Conservation (phyloP, 2,329 filamentous ascomycete genomes). For the Trichoderma citrinoviride region DNA sequence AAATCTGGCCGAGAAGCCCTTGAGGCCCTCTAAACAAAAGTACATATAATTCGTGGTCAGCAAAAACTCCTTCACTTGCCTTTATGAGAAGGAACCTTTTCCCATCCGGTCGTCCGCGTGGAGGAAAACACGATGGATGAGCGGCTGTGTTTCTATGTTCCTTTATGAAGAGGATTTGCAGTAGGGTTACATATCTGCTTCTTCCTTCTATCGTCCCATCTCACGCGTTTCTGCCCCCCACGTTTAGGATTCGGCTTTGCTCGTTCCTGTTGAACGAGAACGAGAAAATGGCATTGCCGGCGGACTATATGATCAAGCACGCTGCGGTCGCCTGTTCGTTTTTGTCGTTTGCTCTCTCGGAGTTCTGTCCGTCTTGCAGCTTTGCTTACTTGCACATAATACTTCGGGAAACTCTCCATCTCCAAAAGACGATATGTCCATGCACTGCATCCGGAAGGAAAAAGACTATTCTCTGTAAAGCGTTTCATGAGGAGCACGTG, state of each 20-base stretch:
- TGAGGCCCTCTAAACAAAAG: neutral
- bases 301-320: neutral
- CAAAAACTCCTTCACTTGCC: neutral
- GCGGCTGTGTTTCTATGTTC: neutral
- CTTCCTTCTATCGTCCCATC: no score
- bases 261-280: neutral
- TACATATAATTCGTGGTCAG: neutral
- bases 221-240: neutral
- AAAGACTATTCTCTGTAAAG: neutral
- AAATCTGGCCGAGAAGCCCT: neutral
- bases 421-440: neutral
- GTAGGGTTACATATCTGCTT: neutral
- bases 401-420: neutral
- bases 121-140: neutral
- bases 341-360: neutral
- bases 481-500: neutral
- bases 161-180: neutral
- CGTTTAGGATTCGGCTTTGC: neutral
- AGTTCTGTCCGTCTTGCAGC: neutral
- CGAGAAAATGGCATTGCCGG: neutral
- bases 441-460: no score
- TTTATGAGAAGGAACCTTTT: neutral
- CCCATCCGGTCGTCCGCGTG: neutral
- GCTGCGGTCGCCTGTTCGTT: neutral
- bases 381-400: neutral